Evolutionary conservation across 2,329 filamentous ascomycete genomes (phyloP), one percentile per base, ranked within the genome.

Genomic region (Neonectria magnoliae): DNA sequence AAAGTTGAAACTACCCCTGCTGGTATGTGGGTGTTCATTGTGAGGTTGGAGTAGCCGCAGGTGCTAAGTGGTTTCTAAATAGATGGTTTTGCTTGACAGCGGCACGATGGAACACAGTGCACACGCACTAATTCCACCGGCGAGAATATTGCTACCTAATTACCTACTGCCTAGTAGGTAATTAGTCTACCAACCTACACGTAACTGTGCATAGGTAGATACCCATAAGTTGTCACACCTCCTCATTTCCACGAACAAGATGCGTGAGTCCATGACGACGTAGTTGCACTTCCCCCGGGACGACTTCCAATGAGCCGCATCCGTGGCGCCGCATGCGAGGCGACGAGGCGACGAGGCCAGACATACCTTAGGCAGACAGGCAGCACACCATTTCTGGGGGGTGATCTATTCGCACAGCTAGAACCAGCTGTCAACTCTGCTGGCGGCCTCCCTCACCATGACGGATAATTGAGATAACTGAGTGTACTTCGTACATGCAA

Each of bases 341-440:
- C 25, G 41, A 25, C 50, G 48, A 53, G 45, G 59, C 59, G 45
- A 54, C 42, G 1, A 63, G 55, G 60, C 50, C 25, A 27, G 16
- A 18, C 14, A 42, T n/a, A 25, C 6, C 25, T 25, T 25, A 42
- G 16, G n/a, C 38, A 51, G 27, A 50, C 31, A 55, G 29, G 44
- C 42, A 53, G 48, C 42, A 44, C 50, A 53, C 33, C 18, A 31
- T 9, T 27, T 38, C 16, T 16, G 36, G 36, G 36, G 31, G 11
- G 29, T 29, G 31, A 13, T 33, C 11, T 11, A 10, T 33, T 33
- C 31, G 10, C 4, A 11, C 31, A 33, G 9, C 31, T 13, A 42
- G n/a, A 29, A 20, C 9, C 29, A 33, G 27, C 29, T 20, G n/a
- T 18, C 48, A 9, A 36, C 48, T 31, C 16, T 20, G 11, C 9